Evolutionary conservation across 2,329 filamentous ascomycete genomes (phyloP), one percentile per base, ranked within the genome.

Genomic region (Spiromastix sp.): DNA sequence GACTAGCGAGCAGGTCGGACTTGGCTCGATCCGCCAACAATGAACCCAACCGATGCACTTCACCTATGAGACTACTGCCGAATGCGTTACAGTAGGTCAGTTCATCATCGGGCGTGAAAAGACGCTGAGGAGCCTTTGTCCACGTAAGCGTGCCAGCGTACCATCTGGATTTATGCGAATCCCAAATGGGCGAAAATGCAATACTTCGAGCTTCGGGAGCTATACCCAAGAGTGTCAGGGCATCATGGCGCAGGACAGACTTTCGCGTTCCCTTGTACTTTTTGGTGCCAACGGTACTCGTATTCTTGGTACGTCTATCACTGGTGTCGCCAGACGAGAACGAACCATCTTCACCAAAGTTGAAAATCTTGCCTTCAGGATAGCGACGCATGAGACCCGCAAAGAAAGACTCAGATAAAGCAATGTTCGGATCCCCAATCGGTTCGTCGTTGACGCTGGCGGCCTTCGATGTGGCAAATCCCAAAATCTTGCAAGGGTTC

Each of bases 331-430:
- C n/a, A n/a, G 21, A 24, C n/a, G n/a, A 7, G 7, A 24, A 7
- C n/a, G 7, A 49, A 0, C 64, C 66, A 8, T 58, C 46, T 4
- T 52, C 51, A 10, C 60, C 61, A 19, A 64, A 66, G 32, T 61
- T 63, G 40, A 68, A 71, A 1, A 70, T 55, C 32, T 61, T 61
- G 0, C 69, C 70, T 6, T 54, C 48, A 0, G 67, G 67, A 37
- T 72, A 65, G 1, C 60, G 52, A 9, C 57, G 57, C 1, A 71
- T 46, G 4, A 72, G 55, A 2, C 51, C 52, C 1, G 54, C 47
- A 2, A 72, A 48, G 10, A 67, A 57, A 4, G 42, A 50, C 32
- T 67, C 60, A 0, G 61, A 54, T 1, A 70, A 38, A 2, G 45
- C 43, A 7, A 47, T 39, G 4, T 46, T 34, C 24, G 10, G n/a